Percentiles rank a stretch among this genome's conserved stretches.
Evolutionary conservation across 2,329 filamentous ascomycete species (phyloP).

Genomic region (Calonectria naviculata): DNA sequence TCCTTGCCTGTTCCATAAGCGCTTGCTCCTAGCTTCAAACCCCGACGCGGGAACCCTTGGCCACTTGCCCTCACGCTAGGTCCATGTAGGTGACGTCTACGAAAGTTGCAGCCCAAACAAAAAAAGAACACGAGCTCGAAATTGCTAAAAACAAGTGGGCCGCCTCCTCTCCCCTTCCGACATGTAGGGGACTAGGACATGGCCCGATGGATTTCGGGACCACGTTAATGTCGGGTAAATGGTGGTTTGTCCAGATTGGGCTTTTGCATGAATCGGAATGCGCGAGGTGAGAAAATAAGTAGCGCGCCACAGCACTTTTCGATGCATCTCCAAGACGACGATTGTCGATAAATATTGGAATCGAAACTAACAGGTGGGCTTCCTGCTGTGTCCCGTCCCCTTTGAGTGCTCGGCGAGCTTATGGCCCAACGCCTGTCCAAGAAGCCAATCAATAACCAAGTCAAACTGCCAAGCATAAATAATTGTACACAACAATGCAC

Average conservation of each 20-base stretch:
- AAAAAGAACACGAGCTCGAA: constrained; percentile 1
- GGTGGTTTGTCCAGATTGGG: not conserved
- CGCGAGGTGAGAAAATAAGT: not conserved
- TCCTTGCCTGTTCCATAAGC: not conserved
- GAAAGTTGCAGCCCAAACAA: not conserved
- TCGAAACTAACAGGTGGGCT: not conserved
- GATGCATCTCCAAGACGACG: not conserved
- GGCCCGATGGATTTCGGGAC: not conserved
- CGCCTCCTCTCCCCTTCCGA: not conserved
- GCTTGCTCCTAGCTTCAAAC: not conserved
- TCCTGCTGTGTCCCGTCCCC: not conserved
- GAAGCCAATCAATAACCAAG: not conserved
- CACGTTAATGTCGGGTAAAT: not conserved
- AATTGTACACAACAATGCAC: not conserved
- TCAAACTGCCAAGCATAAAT: not conserved
- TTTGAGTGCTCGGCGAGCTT: not conserved
- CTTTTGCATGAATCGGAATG: not conserved
- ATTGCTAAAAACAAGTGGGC: constrained; percentile 3
- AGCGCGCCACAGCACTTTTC: not conserved
- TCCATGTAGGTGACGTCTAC: not conserved
- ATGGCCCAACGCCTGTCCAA: not conserved
- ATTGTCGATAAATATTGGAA: not conserved
- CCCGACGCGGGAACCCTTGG: not conserved
- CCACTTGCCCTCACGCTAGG: not conserved
- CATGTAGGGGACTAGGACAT: not conserved